Base-by-base conservation (phyloP, 2,329 filamentous ascomycete genomes). In the Claviceps sp. region DNA sequence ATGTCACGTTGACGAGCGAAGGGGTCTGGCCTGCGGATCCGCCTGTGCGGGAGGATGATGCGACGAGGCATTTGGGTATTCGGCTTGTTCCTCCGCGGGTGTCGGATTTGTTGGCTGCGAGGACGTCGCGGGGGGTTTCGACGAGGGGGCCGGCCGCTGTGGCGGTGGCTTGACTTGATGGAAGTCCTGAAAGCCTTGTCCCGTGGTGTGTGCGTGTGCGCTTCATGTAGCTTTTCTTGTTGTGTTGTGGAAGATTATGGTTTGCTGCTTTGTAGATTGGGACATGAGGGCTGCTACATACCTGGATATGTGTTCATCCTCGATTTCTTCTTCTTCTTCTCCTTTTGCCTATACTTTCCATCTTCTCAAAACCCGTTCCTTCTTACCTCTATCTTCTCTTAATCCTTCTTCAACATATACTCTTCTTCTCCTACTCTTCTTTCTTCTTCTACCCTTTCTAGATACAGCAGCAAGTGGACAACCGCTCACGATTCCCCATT, bases 1-100 rank as follows among this genome's bases (percentile, higher is more conserved):
- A 73, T 55, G 65, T 74, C 3, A 57, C 64, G 2, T 60, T 75
- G 47, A 70, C 66, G 14, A 66, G 65, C 37, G 69, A 70, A 14
- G 71, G 72, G 1, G 55, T 70, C 13, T 63, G 64, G 56, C 55
- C 55, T n/a, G n/a, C 50, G 7, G 53, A 50, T 41, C 38, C 24
- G 8, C n/a, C 50, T 19, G 26, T 16, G 14, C 26, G 13, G n/a
- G 8, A 11, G 1, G 24, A 43, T 11, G 13, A 19, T 14, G 19
- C 17, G 4, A n/a, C 17, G 40, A 48, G 4, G n/a, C 43, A 19
- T 6, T 39, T 48, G n/a, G 52, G 54, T 42, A 54, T 53, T 34
- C 48, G 42, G 19, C 48, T 41, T 44, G 14, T 55, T 26, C 45
- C 45, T 14, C 24, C 22, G 1, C 30, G 50, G 30, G 24, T 17